A percentile compares a stretch with the other conserved stretches of the same genome.
These are phyloP conservation scores for Arbutus unedo DNA, from an alignment of 148 eudicot species.

Conservation along the genomic window DNA sequence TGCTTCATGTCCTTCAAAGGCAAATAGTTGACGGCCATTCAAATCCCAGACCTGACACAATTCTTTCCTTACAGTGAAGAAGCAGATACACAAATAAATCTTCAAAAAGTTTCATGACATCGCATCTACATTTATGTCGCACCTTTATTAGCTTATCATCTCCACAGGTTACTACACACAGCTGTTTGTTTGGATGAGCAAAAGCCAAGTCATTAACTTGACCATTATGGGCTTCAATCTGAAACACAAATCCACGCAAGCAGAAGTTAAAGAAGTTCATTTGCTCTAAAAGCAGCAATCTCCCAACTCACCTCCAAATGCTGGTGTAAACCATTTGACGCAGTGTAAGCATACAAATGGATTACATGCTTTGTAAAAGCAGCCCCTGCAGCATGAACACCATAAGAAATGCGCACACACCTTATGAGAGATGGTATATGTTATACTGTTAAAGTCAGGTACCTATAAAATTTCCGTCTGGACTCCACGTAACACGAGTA, in stretches of 20 bases:
- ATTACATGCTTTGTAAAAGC: conserved; percentile 79
- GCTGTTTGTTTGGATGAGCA: conserved; percentile 81
- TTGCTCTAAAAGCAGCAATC: conserved; percentile 2
- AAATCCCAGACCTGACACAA: conserved; percentile 84
- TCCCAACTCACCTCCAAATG: conserved; percentile 58
- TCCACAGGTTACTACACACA: conserved; percentile 83
- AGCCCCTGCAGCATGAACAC: conserved; percentile 58
- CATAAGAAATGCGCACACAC: background rate
- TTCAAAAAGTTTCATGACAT: background rate
- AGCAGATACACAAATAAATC: background rate
- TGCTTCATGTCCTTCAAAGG: conserved; percentile 97
- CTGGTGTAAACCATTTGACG: conserved; percentile 72
- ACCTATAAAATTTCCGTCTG: conserved; percentile 81
- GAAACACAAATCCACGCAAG: conserved; percentile 19
- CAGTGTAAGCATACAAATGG: conserved; percentile 70
- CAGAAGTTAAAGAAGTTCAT: background rate
- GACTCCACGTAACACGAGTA: conserved; percentile 81
- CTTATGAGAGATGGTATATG: background rate
- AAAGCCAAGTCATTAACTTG: conserved; percentile 90
- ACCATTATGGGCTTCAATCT: conserved; percentile 88
- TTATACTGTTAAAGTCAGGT: conserved; percentile 12
- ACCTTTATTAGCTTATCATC: conserved; percentile 93
- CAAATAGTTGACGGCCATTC: conserved; percentile 58
- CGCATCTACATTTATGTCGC: background rate
- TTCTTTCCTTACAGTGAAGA: conserved; percentile 14